A percentile compares a stretch with the other conserved stretches of the same genome.
phyloP scores from a whole-genome alignment of 2,329 filamentous ascomycete species.

The Sporothrix pallida region DNA sequence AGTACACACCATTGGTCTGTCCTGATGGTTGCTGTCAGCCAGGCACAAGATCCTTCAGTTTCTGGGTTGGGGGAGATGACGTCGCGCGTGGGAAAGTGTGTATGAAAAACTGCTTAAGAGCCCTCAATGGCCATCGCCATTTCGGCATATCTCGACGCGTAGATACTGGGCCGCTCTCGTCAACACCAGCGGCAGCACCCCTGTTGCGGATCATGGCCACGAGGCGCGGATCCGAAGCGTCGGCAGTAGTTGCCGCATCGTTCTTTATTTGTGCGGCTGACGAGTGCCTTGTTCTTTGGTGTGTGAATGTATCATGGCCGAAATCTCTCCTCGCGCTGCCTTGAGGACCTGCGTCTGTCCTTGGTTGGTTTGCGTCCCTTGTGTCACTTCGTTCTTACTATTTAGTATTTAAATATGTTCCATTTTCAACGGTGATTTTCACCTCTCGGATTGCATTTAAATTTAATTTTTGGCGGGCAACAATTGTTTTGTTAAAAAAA shows the following conservation, averaged over 20 bases:
- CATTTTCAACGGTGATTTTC: too few species aligned
- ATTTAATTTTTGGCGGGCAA: too few species aligned
- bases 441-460: too few species aligned
- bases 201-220: constrained; percentile 4
- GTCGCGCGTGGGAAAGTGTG: background rate
- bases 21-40: background rate
- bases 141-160: constrained; percentile 6
- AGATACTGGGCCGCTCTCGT: background rate
- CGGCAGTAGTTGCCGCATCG: background rate
- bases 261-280: background rate
- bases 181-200: background rate
- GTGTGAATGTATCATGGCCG: background rate
- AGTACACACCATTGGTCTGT: constrained; percentile 13
- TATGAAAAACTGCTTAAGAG: too few species aligned
- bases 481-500: background rate
- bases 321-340: too few species aligned
- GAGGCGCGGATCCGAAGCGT: background rate
- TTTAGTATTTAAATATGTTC: too few species aligned
- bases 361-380: too few species aligned
- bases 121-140: background rate
- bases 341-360: too few species aligned
- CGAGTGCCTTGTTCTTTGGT: background rate
- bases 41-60: background rate
- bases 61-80: background rate
- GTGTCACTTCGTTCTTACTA: too few species aligned